Conservation (phyloP, 148 eudicot species). For the Gaultheria prostrata region DNA sequence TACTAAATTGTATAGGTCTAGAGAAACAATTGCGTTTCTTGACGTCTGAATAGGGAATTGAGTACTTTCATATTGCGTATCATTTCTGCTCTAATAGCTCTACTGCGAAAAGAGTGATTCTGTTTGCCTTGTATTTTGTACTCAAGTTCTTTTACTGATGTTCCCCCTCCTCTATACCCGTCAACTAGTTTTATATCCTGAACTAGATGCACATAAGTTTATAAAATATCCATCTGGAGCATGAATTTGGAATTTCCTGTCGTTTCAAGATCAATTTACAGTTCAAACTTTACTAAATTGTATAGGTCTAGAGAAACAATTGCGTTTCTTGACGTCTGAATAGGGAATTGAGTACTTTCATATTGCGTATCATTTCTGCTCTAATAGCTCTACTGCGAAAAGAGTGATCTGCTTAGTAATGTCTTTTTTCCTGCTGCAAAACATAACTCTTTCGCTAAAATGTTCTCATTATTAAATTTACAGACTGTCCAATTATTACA, state of each 20-base stretch:
- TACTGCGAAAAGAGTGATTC: not conserved
- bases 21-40: not conserved
- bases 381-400: not conserved
- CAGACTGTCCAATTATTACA: not conserved
- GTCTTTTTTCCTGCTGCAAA: slow-evolving; percentile 40
- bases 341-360: not conserved
- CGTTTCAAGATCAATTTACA: not conserved
- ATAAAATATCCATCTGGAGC: not conserved
- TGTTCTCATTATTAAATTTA: not conserved
- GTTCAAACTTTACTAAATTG: no score
- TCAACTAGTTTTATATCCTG: not conserved
- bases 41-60: not conserved
- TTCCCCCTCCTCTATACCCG: not conserved
- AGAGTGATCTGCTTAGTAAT: not conserved
- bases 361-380: not conserved
- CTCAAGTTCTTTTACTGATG: not conserved
- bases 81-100: not conserved
- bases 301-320: not conserved
- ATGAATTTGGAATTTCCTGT: not conserved
- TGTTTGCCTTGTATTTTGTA: not conserved
- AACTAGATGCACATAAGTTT: not conserved
- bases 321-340: not conserved
- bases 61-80: not conserved
- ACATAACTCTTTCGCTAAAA: not conserved
- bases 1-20: not conserved